Conservation (phyloP, 805 yeast genomes). For the Candida chauliodis region DNA sequence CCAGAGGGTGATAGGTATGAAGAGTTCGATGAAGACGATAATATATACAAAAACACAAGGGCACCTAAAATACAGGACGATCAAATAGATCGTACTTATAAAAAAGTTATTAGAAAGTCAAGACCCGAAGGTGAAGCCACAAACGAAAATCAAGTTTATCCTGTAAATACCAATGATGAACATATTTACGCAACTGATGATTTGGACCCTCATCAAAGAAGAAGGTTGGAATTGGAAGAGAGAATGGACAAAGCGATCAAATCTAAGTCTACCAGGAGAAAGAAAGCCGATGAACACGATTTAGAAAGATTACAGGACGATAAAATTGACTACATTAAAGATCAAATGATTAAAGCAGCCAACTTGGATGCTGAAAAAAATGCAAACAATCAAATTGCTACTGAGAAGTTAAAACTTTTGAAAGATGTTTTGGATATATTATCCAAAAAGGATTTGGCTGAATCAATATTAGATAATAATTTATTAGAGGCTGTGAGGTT, state of each 20-base stretch:
- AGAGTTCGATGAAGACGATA: slow-evolving; percentile 21
- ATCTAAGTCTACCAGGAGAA: slow-evolving; percentile 53
- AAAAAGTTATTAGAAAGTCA: slow-evolving; percentile 25
- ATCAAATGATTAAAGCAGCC: slow-evolving; percentile 86
- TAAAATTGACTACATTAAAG: slow-evolving; percentile 73
- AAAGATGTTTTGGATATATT: slow-evolving; percentile 74
- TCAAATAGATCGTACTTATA: slow-evolving; percentile 17
- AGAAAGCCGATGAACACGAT: slow-evolving; percentile 85
- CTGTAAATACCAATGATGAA: slow-evolving; percentile 8
- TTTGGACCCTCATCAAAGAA: slow-evolving; percentile 41
- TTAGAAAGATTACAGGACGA: slow-evolving; percentile 95
- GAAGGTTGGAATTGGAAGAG: slow-evolving; percentile 76
- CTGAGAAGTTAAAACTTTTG: slow-evolving; percentile 72
- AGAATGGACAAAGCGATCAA: slow-evolving; percentile 75
- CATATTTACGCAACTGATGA: slow-evolving; percentile 15
- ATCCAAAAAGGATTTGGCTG: slow-evolving; percentile 80
- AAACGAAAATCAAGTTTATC: slow-evolving; percentile 4
- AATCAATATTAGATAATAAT: slow-evolving; percentile 90
- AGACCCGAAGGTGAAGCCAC: slow-evolving; percentile 6
- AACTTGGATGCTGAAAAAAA: slow-evolving; percentile 62
- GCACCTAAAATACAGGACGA: slow-evolving; percentile 18
- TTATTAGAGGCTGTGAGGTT: slow-evolving; percentile 87
- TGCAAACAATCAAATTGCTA: slow-evolving; percentile 65
- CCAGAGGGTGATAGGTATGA: slow-evolving; percentile 12
- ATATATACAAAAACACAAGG: slow-evolving; percentile 17